These are phyloP conservation scores for Centaurea solstitialis DNA, from an alignment of 129 eudicot species.

Conservation along the genomic window DNA sequence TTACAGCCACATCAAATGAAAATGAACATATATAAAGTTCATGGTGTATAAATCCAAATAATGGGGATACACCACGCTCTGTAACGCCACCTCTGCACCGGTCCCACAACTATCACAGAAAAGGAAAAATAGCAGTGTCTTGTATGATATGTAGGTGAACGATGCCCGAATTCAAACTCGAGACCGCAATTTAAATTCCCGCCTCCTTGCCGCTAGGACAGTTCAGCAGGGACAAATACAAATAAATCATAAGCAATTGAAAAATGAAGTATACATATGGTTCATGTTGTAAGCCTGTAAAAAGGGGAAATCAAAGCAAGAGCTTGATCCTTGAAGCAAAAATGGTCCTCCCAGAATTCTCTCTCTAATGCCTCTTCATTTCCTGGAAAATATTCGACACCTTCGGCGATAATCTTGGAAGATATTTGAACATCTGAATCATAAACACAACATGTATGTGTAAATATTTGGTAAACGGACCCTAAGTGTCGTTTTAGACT, in stretches of 20 bases:
- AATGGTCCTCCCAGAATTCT: not conserved
- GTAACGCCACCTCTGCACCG: not conserved
- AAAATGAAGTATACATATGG: slow-evolving; percentile 21
- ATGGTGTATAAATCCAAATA: slow-evolving; percentile 21
- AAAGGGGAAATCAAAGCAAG: slow-evolving; percentile 6
- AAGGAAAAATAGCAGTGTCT: not conserved
- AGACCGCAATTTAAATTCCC: not conserved
- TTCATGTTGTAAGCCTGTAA: slow-evolving; percentile 17
- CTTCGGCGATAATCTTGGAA: slow-evolving; percentile 84
- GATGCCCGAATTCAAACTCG: not conserved
- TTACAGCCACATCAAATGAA: slow-evolving; percentile 22
- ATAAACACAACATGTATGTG: slow-evolving; percentile 23
- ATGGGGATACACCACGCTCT: not conserved
- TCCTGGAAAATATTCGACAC: slow-evolving; percentile 78
- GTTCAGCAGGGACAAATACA: not conserved
- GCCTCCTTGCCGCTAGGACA: not conserved
- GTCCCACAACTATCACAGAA: not conserved
- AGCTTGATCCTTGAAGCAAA: slow-evolving; percentile 14
- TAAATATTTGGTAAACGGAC: not conserved
- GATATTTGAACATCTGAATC: slow-evolving; percentile 76
- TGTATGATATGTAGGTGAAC: not conserved
- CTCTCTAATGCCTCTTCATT: slow-evolving; percentile 84
- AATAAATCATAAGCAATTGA: slow-evolving; percentile 23
- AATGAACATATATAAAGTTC: slow-evolving; percentile 9
- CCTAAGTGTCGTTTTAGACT: not conserved